A percentile compares a stretch with the other conserved stretches of the same genome.
Evolutionary conservation across 257 asterid genomes (phyloP).

Genomic region (Nicotiana otophora): DNA sequence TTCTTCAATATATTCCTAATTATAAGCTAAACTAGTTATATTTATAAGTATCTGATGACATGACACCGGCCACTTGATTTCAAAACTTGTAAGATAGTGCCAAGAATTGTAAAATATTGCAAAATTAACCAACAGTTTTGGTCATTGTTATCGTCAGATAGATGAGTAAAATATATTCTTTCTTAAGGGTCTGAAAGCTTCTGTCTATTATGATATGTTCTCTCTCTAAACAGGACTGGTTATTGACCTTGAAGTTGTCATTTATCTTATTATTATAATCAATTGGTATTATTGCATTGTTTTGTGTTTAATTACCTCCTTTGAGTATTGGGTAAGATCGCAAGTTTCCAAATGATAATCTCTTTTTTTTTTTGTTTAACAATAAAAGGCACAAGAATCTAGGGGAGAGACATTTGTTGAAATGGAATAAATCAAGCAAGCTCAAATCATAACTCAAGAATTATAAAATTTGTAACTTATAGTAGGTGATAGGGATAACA

Average conservation of each 20-base stretch:
- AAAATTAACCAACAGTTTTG: not conserved
- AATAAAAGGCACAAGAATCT: not conserved
- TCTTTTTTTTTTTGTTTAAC: not conserved
- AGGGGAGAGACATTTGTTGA: not conserved
- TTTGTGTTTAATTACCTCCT: not conserved
- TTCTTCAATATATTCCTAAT: not conserved
- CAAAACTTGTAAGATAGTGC: constrained; percentile 5
- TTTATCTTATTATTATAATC: not conserved
- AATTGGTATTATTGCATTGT: not conserved
- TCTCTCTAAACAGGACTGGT: not conserved
- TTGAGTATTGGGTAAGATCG: not conserved
- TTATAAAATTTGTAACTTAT: not conserved
- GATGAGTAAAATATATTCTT: not conserved
- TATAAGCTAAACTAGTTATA: not conserved
- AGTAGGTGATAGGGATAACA: not conserved
- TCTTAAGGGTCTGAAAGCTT: not conserved
- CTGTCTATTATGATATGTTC: not conserved
- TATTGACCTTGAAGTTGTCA: constrained; percentile 46
- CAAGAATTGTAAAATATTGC: not conserved
- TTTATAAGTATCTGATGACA: not conserved
- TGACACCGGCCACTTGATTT: not conserved
- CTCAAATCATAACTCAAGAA: not conserved
- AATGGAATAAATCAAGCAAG: not conserved
- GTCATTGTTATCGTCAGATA: constrained; percentile 7
- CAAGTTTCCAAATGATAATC: not conserved